Conservation (phyloP, 1,284 basidiomycete genomes). For the Malassezia pachydermatis region DNA sequence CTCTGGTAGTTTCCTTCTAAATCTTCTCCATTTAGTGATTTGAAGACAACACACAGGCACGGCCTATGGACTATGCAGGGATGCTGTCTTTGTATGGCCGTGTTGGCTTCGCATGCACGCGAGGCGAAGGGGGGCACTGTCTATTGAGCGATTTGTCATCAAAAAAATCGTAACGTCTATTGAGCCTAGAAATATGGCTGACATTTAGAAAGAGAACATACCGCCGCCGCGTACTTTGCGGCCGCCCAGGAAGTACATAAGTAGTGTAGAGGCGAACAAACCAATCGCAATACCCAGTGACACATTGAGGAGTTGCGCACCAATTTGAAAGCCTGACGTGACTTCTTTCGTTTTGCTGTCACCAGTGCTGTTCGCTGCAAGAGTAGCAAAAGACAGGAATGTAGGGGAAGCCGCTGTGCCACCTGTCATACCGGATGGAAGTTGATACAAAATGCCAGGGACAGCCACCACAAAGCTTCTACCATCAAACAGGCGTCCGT, state of each 20-base stretch:
- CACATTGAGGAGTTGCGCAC: conserved; percentile 33
- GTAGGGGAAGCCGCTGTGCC: too few relatives aligned
- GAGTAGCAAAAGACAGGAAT: background rate
- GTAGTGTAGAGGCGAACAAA: conserved; percentile 38
- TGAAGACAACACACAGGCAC: too few relatives aligned
- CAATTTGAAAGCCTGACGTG: conserved; percentile 24
- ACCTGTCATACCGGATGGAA: conserved; percentile 63
- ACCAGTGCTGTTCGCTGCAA: background rate
- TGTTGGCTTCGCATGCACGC: too few relatives aligned
- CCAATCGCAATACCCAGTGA: conserved; percentile 44
- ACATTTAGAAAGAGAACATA: conserved; percentile 36
- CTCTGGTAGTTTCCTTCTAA: too few relatives aligned
- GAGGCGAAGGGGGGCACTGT: too few relatives aligned
- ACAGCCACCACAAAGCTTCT: conserved; percentile 61
- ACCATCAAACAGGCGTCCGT: conserved; percentile 67
- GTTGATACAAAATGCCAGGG: conserved; percentile 68
- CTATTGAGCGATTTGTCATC: conserved; percentile 1
- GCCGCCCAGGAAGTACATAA: conserved; percentile 37
- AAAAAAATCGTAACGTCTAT: too few relatives aligned
- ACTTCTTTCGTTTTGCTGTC: background rate
- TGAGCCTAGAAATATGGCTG: background rate
- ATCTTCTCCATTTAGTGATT: too few relatives aligned
- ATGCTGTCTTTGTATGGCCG: too few relatives aligned
- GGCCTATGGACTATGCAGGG: too few relatives aligned
- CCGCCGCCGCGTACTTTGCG: conserved; percentile 32